These are phyloP conservation scores for Dryas alaskensis DNA, from an alignment of 306 rosid genomes.

Conservation along the genomic window DNA sequence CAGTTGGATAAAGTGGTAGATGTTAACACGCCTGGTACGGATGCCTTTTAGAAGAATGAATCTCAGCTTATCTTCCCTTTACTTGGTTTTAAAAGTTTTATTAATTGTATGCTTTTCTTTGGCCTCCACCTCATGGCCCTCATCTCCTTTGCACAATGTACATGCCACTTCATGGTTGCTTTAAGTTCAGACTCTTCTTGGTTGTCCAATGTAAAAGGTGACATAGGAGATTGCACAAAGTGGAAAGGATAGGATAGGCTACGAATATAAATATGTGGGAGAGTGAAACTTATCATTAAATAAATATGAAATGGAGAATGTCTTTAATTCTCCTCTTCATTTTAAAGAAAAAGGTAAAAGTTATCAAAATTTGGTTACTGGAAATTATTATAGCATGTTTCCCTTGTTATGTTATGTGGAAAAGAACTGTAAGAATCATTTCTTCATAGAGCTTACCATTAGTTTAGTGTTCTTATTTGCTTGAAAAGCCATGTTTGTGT, in stretches of 20 bases:
- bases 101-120: background rate
- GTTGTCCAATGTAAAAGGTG: background rate
- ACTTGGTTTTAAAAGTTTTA: background rate
- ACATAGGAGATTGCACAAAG: background rate
- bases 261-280: background rate
- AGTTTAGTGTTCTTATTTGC: too few relatives aligned
- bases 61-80: background rate
- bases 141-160: background rate
- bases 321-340: background rate
- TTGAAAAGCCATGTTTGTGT: background rate
- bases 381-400: background rate
- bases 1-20: constrained; percentile 30
- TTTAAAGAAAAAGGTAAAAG: background rate
- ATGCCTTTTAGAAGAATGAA: background rate
- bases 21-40: constrained; percentile 49
- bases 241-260: background rate
- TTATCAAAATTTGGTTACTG: background rate
- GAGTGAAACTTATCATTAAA: background rate
- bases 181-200: background rate
- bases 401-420: background rate
- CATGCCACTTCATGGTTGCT: background rate
- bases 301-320: background rate
- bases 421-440: background rate
- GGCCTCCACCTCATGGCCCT: background rate
- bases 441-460: background rate